Evolutionary conservation across 768 basidiomycete species (phyloP), one percentile per base, ranked within the genome.

Genomic region (Tephrocybe rancida): DNA sequence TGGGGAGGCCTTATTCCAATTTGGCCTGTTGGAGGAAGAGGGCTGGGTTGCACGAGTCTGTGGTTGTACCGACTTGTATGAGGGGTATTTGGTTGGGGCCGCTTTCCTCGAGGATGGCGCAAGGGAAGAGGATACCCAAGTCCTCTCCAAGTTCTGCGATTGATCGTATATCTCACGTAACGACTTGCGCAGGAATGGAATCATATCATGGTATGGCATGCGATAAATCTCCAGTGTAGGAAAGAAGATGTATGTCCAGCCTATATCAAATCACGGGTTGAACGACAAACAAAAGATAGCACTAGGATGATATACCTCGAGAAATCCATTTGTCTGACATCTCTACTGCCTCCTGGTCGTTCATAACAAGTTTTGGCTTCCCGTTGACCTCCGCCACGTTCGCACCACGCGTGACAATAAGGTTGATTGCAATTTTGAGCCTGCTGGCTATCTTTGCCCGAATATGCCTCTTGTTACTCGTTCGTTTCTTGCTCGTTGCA

Each of bases 201-300:
- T 67, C 30, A 82, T 65, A 6, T 70, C 59, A 1, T 69, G 50
- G 58, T 75, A 79, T 0, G 79, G 74, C 77, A 78, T 79, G 5
- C 67, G 67, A 56, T 78, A 76, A 1, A 80, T 52, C 32, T 70
- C 67, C 2, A 72, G 61, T 0, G 63, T 70, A 8, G 75, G 74
- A 16, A 58, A 65, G 48, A 78, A 72, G 30, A 76, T 58, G 50
- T 83, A 83, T 37, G 77, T 69, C 81, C 81, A 83, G n/a, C 75
- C 81, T 81, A 32, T 7, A 43, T 6, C 18, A n/a, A n/a, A 11
- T 54, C 14, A 41, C 46, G 21, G n/a, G 22, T 18, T 37, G 21
- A 10, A 3, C 5, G 3, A 37, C 16, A 37, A 6, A 16, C 35
- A 37, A 16, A 16, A 1, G 25, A 14, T 53, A 22, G 48, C 2